A percentile compares a stretch with the other conserved stretches of the same genome.
phyloP scores from a whole-genome alignment of 495 filamentous ascomycete genomes.

The Tetracladium setigerum region DNA sequence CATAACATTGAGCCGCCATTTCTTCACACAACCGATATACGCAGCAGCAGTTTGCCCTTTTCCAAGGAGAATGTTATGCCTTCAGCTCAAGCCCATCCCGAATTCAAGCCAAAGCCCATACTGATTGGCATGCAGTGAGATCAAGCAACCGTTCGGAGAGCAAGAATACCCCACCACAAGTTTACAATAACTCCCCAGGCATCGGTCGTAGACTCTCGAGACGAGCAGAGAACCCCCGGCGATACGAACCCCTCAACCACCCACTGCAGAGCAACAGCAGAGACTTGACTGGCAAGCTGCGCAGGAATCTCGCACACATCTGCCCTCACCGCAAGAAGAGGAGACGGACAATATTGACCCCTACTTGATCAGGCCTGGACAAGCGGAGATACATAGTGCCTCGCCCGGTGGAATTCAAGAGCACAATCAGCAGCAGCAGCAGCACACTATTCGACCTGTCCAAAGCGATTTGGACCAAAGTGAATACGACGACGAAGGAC shows the following conservation, averaged over 20 bases:
- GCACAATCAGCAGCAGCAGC: conserved; percentile 21
- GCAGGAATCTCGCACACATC: conserved; percentile 18
- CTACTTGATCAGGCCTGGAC: conserved; percentile 7
- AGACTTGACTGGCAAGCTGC: conserved; percentile 26
- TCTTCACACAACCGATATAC: not conserved
- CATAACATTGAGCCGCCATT: not conserved
- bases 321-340: conserved; percentile 24
- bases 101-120: not conserved
- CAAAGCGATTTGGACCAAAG: conserved; percentile 6
- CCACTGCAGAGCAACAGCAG: conserved; percentile 29
- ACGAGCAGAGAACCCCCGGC: conserved; percentile 33
- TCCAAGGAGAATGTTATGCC: too few species aligned
- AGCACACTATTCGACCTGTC: conserved; percentile 20
- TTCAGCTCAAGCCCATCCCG: not conserved
- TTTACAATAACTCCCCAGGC: conserved; percentile 33
- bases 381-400: not conserved
- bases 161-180: not conserved
- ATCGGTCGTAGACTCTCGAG: conserved; percentile 41
- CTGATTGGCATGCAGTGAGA: not conserved
- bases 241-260: conserved; percentile 27
- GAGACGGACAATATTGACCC: conserved; percentile 23
- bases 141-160: too few species aligned
- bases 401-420: conserved; percentile 2
- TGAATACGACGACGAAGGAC: conserved; percentile 13
- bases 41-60: not conserved